phyloP scores from a whole-genome alignment of 2,329 filamentous ascomycete genomes.

The Diaporthe citrichinensis region DNA sequence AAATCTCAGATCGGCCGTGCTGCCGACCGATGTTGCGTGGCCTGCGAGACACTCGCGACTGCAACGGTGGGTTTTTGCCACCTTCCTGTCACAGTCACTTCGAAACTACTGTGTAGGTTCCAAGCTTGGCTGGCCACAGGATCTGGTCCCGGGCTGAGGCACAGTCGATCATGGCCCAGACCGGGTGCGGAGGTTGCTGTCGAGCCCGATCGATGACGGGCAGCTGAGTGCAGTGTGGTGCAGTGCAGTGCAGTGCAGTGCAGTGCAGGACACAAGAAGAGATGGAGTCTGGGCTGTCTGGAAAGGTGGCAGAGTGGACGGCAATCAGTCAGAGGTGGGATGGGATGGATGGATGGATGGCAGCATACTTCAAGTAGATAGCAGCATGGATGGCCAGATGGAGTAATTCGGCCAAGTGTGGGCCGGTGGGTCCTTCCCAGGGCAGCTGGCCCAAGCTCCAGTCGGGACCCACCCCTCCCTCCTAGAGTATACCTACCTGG shows the following conservation, averaged over 20 bases:
- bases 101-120: conserved; percentile 3
- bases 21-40: conserved; percentile 27
- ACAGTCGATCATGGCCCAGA: not conserved
- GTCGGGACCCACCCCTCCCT: conserved; percentile 22
- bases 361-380: not conserved
- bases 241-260: not conserved
- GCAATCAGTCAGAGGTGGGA: not conserved
- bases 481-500: not conserved
- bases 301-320: not conserved
- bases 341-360: not conserved
- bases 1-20: conserved; percentile 28
- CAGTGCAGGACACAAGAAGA: not conserved
- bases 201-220: conserved; percentile 7
- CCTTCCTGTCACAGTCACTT: conserved; percentile 13
- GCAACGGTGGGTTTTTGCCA: conserved; percentile 23
- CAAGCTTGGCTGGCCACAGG: not conserved
- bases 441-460: conserved; percentile 14
- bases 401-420: conserved; percentile 9
- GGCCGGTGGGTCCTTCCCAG: not conserved
- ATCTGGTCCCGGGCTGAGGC: not conserved
- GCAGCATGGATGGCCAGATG: conserved; percentile 14
- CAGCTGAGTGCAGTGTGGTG: not conserved
- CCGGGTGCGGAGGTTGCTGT: not conserved
- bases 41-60: conserved; percentile 24
- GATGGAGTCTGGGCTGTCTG: not conserved